A percentile compares a stretch with the other conserved stretches of the same genome.
Evolutionary conservation across 1,284 basidiomycete genomes (phyloP).

Genomic region (Puccinia polysora): DNA sequence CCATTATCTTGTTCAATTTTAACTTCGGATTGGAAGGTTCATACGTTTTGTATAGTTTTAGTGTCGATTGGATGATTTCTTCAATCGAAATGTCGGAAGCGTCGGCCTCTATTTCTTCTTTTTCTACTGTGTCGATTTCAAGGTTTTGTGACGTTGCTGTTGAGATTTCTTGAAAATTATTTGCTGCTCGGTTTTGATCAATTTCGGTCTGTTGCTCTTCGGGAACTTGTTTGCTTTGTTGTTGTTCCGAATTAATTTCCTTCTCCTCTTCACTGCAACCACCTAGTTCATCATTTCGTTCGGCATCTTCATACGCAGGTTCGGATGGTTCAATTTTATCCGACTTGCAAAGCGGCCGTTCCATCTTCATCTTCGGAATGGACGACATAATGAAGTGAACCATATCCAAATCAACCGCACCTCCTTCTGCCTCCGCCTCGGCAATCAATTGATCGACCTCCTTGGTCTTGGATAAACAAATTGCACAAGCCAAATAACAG

Average conservation of each 20-base stretch:
- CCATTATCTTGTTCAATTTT: slow-evolving; percentile 47
- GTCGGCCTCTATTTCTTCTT: not conserved
- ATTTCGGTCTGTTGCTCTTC: not conserved
- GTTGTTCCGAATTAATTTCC: not conserved
- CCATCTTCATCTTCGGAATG: slow-evolving; percentile 17
- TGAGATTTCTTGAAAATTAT: not conserved
- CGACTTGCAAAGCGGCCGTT: not conserved
- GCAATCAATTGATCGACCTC: not conserved
- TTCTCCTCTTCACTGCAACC: not conserved
- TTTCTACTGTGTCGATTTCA: not conserved
- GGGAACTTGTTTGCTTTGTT: too few relatives aligned
- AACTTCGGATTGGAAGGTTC: slow-evolving; percentile 44
- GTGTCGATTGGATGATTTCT: slow-evolving; percentile 45
- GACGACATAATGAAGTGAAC: slow-evolving; percentile 32
- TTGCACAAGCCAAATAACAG: slow-evolving; percentile 49
- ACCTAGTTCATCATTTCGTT: not conserved
- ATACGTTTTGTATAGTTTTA: slow-evolving; percentile 45
- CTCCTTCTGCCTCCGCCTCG: not conserved
- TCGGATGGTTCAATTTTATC: not conserved
- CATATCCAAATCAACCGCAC: slow-evolving; percentile 17
- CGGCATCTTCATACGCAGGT: not conserved
- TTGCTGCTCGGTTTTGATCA: too few relatives aligned
- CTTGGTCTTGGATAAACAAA: slow-evolving; percentile 37
- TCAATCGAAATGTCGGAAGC: slow-evolving; percentile 44
- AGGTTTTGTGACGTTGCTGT: not conserved